Evolutionary conservation across 2,329 filamentous ascomycete genomes (phyloP).

Genomic region (Aureobasidium leucospermi): DNA sequence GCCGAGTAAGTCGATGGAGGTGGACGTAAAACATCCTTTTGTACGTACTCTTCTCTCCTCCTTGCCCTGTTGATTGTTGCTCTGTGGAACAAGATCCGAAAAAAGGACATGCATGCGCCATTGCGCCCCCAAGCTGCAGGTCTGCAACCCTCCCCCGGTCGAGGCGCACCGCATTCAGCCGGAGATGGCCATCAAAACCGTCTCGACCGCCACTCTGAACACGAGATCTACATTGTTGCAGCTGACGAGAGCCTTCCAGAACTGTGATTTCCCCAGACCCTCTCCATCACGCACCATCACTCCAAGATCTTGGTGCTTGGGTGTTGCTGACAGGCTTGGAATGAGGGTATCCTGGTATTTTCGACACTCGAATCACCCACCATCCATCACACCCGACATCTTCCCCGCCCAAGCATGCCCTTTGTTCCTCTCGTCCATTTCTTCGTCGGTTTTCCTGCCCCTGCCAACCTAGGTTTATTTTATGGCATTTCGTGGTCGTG

Average conservation of each 20-base stretch:
- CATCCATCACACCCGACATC: background rate
- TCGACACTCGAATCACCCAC: background rate
- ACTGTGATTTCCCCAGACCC: background rate
- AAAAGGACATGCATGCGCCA: background rate
- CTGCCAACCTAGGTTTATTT: background rate
- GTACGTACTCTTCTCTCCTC: background rate
- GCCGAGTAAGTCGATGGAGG: background rate
- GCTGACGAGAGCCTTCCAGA: slow-evolving; percentile 11
- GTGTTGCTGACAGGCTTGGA: background rate
- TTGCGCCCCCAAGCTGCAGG: background rate
- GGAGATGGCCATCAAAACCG: background rate
- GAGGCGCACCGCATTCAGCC: slow-evolving; percentile 2
- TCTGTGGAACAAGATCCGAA: background rate
- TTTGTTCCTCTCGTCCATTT: background rate
- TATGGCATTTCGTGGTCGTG: background rate
- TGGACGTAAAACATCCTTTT: slow-evolving; percentile 1
- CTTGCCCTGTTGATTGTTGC: background rate
- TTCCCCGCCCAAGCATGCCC: background rate
- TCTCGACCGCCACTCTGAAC: background rate
- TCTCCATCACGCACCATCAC: background rate
- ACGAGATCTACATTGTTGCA: slow-evolving; percentile 6
- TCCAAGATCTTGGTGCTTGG: background rate
- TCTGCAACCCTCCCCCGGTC: background rate
- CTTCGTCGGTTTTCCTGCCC: background rate
- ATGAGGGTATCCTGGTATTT: background rate